Evolutionary conservation across 1,139 yeast genomes (phyloP), one percentile per base, ranked within the genome.

Genomic region (Sugiyamaella novakii): DNA sequence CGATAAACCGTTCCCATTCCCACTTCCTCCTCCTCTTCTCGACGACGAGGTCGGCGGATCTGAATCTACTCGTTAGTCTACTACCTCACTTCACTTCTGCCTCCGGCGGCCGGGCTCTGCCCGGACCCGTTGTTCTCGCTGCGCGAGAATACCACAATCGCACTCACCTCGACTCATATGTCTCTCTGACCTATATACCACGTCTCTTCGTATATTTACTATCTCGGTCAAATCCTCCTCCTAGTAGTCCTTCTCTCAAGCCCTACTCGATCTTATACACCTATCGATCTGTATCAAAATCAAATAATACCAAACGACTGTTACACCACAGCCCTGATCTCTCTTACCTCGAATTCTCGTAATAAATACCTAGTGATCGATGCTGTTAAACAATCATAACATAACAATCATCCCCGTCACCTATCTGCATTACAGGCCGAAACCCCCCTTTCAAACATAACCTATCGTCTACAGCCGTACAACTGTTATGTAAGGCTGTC

Each of bases 91-190:
- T n/a, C 7, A 14, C 33, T 29, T n/a, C 14, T n/a, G 33, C 17
- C 15, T 29, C 19, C 18, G 36, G 25, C 25, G 25, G 25, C 25
- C 25, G 25, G 25, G 11, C 36, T 15, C 36, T 17, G 22, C 22
- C 36, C 6, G n/a, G n/a, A 12, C 22, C 19, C 36, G 19, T 33
- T 17, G 21, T 33, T 34, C 37, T 34, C 37, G 37, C 25, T 18
- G 11, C 34, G 11, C 17, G 17, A 21, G 4, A 35, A 11, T 3
- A 18, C 5, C 27, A 12, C 6, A 10, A 21, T 7, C 15, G 25
- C 3, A 22, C 45, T 31, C 25, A 41, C 45, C 45, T 41, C 37
- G 45, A 41, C 45, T 41, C 45, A 41, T 41, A 4, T 31, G 18
- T 39, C 14, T 14, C 11, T 18, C 38, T 15, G n/a, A 27, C 29